phyloP scores from a whole-genome alignment of 257 asterid species.

The Echium plantagineum region DNA sequence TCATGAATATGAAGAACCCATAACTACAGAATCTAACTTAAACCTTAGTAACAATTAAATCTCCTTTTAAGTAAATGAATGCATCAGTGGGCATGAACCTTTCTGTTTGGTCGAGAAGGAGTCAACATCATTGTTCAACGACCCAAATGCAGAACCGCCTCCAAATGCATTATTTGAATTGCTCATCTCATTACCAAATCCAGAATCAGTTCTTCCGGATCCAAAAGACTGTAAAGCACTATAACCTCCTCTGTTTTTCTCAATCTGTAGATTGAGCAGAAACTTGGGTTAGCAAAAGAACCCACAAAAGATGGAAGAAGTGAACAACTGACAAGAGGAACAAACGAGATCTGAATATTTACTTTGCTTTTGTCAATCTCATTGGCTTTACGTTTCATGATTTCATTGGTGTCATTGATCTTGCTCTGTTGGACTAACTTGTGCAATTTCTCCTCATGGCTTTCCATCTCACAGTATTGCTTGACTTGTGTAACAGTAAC shows the following conservation, averaged over 20 bases:
- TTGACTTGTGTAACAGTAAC: conserved; percentile 92
- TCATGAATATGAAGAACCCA: no score
- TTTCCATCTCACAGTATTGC: conserved; percentile 96
- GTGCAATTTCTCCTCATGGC: conserved; percentile 88
- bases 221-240: conserved; percentile 66
- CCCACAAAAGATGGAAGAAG: no score
- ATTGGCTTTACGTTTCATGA: conserved; percentile 88
- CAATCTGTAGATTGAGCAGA: conserved; percentile 33
- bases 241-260: conserved; percentile 65
- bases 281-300: neutral
- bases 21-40: no score
- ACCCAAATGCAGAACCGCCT: conserved; percentile 63
- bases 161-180: conserved; percentile 21
- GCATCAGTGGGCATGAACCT: conserved; percentile 31
- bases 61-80: neutral
- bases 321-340: no score
- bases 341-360: conserved; percentile 8
- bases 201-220: conserved; percentile 35
- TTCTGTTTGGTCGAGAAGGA: conserved; percentile 52
- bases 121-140: conserved; percentile 48
- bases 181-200: conserved; percentile 63
- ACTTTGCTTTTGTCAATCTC: conserved; percentile 98
- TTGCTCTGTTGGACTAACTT: conserved; percentile 76
- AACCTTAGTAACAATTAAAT: no score
- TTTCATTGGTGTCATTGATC: conserved; percentile 76